phyloP scores from a whole-genome alignment of 2,329 filamentous ascomycete genomes.

The Scedosporium aurantiacum region DNA sequence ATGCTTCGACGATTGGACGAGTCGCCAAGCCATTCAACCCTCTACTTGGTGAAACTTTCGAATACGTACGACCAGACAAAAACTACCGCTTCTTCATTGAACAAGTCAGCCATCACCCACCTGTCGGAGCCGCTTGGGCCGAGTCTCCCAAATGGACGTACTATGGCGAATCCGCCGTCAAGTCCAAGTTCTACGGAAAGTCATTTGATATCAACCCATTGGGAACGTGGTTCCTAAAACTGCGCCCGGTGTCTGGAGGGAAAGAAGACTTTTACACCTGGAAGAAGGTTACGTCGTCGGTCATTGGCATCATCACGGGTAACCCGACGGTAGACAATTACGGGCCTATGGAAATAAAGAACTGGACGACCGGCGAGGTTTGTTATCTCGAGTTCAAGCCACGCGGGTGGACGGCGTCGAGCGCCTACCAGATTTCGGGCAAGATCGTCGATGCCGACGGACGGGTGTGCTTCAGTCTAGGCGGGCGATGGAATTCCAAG shows the following conservation, averaged over 20 bases:
- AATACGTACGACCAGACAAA: constrained; percentile 91
- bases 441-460: constrained; percentile 72
- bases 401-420: constrained; percentile 89
- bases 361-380: constrained; percentile 91
- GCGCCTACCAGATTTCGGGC: constrained; percentile 78
- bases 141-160: constrained; percentile 94
- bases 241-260: constrained; percentile 64
- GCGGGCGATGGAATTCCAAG: constrained; percentile 94
- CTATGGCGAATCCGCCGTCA: constrained; percentile 89
- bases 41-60: constrained; percentile 88
- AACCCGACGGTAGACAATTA: constrained; percentile 98
- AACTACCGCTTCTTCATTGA: constrained; percentile 98
- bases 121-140: constrained; percentile 84
- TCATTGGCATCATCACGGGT: constrained; percentile 96
- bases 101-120: constrained; percentile 95
- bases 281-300: constrained; percentile 97
- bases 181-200: constrained; percentile 94
- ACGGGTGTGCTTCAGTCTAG: constrained; percentile 78
- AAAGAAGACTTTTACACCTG: constrained; percentile 89
- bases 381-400: constrained; percentile 87
- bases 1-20: constrained; percentile 90
- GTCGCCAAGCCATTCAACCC: constrained; percentile 98
- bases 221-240: constrained; percentile 89
- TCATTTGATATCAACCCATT: constrained; percentile 95
- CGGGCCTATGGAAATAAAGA: constrained; percentile 92